Evolutionary conservation across 2,329 filamentous ascomycete species (phyloP).

Genomic region (Hansfordia pulvinata): DNA sequence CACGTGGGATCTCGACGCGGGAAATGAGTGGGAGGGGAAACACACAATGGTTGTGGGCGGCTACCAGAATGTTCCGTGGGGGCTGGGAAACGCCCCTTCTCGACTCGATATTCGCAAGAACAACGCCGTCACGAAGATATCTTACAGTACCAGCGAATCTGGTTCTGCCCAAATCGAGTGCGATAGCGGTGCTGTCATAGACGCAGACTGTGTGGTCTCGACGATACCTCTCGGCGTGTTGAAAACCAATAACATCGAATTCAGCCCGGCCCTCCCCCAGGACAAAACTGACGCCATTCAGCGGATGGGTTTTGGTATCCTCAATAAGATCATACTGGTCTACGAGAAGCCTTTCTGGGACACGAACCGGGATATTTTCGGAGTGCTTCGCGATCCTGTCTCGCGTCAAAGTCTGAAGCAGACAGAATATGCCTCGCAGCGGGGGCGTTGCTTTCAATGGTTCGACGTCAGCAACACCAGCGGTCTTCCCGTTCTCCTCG

Average conservation of each 20-base stretch:
- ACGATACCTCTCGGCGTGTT: slow-evolving; percentile 85
- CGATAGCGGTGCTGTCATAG: slow-evolving; percentile 60
- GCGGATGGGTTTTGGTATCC: slow-evolving; percentile 78
- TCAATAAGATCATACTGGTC: slow-evolving; percentile 91
- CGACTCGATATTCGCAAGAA: slow-evolving; percentile 66
- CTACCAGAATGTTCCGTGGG: slow-evolving; percentile 86
- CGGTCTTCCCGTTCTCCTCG: slow-evolving; percentile 76
- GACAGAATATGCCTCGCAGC: slow-evolving; percentile 61
- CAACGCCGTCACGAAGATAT: slow-evolving; percentile 58
- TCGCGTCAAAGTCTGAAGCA: slow-evolving; percentile 60
- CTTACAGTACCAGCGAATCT: slow-evolving; percentile 38
- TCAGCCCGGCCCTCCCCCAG: slow-evolving; percentile 76
- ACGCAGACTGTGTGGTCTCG: slow-evolving; percentile 84
- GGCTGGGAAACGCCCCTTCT: slow-evolving; percentile 63
- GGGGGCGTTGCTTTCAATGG: slow-evolving; percentile 95
- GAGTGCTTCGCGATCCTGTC: slow-evolving; percentile 64
- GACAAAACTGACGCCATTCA: slow-evolving; percentile 75
- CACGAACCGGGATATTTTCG: slow-evolving; percentile 79
- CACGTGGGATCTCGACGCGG: slow-evolving; percentile 93
- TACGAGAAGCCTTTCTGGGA: slow-evolving; percentile 92
- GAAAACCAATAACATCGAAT: slow-evolving; percentile 70
- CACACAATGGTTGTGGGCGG: slow-evolving; percentile 90
- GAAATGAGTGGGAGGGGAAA: slow-evolving; percentile 91
- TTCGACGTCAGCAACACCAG: slow-evolving; percentile 90
- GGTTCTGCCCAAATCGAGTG: slow-evolving; percentile 53